Base-by-base conservation (phyloP, 108 stramenopile species). In the Pseudonitzschia delicatissima region DNA sequence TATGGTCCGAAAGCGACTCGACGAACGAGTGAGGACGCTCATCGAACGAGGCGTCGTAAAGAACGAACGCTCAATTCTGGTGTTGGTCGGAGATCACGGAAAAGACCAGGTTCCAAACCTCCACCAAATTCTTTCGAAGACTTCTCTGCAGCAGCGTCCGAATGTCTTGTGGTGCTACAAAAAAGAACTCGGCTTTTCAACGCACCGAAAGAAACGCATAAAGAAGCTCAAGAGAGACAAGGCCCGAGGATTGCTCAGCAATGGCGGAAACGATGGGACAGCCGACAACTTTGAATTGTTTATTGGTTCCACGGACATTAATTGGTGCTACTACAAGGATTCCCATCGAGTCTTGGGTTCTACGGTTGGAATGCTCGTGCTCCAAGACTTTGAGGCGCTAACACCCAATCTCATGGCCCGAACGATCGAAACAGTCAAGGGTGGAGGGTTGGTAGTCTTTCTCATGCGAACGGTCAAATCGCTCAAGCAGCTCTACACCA, bases 161-260 rank as follows among this genome's bases (percentile, higher is more conserved):
- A 78, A 82, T 29, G 98, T 99, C 4, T 70, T 99, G 12, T 99
- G 99, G 99, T 98, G 97, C 76, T 99, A 99, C 88, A 98, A 98
- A 70, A 98, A 98, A 58, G 97, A 99, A 72, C 81, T 99, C 28
- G 99, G 99, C 1, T 99, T 99, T 73, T 94, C 93, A 6, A 97
- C 97, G 13, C 92, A 96, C 57, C 55, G 74, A 25, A 87, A 89
- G 62, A 93, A 93, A 71, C 88, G 99, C 31, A 99, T 99, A 93
- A 93, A 95, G 60, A 95, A 98, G 68, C 72, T 99, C 8, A 98
- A 98, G 74, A 77, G 93, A 32, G 82, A 93, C 69, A 93, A 96
- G 75, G 77, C 82, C 53, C 68, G 95, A 6, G 99, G 94, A 51
- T 45, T 92, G 29, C 77, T 62, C 15, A 60, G 58, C 23, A 63